Percentiles rank a stretch among this genome's conserved stretches.
phyloP scores from a whole-genome alignment of 805 yeast species.

The Isabelozyma pseudorhagii region DNA sequence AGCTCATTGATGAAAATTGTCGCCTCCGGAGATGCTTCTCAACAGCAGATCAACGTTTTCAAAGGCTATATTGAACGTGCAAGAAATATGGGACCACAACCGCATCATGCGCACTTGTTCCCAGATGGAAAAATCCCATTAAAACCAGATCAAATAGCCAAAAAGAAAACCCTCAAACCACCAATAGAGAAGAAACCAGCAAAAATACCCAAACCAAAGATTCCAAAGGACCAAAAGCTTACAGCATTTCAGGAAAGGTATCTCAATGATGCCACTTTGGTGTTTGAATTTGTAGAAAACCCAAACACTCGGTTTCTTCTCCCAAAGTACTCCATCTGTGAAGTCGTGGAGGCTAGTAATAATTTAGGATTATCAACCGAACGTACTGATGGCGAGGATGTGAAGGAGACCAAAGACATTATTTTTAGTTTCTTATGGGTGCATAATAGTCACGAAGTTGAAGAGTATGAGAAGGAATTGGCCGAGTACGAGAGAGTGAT shows the following conservation, averaged over 20 bases:
- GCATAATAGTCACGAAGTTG: slow-evolving; percentile 49
- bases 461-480: slow-evolving; percentile 38
- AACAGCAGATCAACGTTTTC: slow-evolving; percentile 70
- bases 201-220: slow-evolving; percentile 11
- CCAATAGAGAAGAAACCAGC: slow-evolving; percentile 18
- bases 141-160: slow-evolving; percentile 1
- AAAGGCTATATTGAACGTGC: slow-evolving; percentile 81
- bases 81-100: slow-evolving; percentile 63
- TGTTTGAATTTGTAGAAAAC: slow-evolving; percentile 82
- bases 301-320: slow-evolving; percentile 68
- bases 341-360: slow-evolving; percentile 35
- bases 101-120: slow-evolving; percentile 35
- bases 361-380: slow-evolving; percentile 21
- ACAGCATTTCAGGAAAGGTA: slow-evolving; percentile 79
- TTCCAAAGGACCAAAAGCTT: slow-evolving; percentile 51
- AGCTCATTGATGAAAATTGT: slow-evolving; percentile 77
- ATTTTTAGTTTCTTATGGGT: slow-evolving; percentile 48
- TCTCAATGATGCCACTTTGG: slow-evolving; percentile 63
- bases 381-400: slow-evolving; percentile 9
- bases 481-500: slow-evolving; percentile 24
- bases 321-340: slow-evolving; percentile 77
- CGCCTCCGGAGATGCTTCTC: slow-evolving; percentile 76
- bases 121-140: slow-evolving; percentile 8
- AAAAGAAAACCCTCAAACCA: slow-evolving; percentile 7
- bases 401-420: slow-evolving; percentile 30